These are phyloP conservation scores for Forsythia suspensa DNA, from an alignment of 257 asterid species.

Conservation along the genomic window DNA sequence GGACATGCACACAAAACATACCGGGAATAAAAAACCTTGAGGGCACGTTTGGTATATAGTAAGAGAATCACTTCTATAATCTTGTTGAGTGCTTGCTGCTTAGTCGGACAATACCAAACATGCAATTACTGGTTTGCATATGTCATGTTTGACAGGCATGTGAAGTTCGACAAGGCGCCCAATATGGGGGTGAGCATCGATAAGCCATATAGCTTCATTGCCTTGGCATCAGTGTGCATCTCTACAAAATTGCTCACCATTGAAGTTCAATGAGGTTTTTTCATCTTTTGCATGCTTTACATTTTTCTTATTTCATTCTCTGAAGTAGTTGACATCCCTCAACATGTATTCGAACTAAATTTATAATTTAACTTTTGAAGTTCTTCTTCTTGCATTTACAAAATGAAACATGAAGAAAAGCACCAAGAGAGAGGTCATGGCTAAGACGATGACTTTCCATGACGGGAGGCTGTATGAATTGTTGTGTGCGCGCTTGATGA, in stretches of 20 bases:
- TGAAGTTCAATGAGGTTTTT: neutral
- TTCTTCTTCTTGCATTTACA: slow-evolving; percentile 51
- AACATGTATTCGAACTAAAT: neutral
- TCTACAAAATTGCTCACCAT: neutral
- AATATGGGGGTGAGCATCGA: no score
- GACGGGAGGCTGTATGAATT: slow-evolving; percentile 33
- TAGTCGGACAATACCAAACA: no score
- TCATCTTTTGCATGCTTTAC: neutral
- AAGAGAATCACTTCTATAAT: no score
- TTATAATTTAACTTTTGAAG: slow-evolving; percentile 63
- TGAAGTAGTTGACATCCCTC: neutral
- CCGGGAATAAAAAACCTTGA: no score
- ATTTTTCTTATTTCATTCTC: neutral
- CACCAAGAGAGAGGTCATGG: slow-evolving; percentile 36
- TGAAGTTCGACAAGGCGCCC: neutral
- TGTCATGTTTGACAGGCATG: neutral
- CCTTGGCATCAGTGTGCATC: neutral
- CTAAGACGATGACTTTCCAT: slow-evolving; percentile 43
- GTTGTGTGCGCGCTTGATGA: slow-evolving; percentile 20
- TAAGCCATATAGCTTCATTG: neutral
- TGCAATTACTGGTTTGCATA: no score
- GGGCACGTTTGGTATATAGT: no score
- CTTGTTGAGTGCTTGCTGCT: neutral
- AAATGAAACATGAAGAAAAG: slow-evolving; percentile 41
- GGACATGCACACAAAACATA: no score